Evolutionary conservation across 306 rosid genomes (phyloP).

Genomic region (Myrica gale): DNA sequence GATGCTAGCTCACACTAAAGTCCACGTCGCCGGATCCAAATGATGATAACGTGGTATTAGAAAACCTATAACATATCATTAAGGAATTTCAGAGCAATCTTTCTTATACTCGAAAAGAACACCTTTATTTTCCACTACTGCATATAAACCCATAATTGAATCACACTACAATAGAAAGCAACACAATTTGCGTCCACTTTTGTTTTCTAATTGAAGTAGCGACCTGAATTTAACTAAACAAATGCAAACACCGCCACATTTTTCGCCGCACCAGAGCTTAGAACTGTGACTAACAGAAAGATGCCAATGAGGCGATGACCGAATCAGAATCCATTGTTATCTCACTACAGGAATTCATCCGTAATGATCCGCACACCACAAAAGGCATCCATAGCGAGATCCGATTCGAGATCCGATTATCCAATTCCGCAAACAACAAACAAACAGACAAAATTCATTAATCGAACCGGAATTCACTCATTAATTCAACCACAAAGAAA

Average conservation of each 20-base stretch:
- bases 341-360: neutral
- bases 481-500: neutral
- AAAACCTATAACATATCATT: neutral
- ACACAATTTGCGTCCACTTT: neutral
- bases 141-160: neutral
- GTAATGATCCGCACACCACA: neutral
- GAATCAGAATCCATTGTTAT: neutral
- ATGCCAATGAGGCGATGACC: neutral
- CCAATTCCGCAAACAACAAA: neutral
- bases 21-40: neutral
- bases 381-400: neutral
- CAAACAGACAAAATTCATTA: neutral
- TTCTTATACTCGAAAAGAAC: neutral
- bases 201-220: neutral
- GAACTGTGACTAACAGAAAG: neutral
- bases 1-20: neutral
- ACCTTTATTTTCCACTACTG: neutral
- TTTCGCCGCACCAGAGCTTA: neutral
- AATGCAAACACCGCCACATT: neutral
- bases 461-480: neutral
- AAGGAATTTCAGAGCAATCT: neutral
- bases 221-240: neutral
- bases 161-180: neutral
- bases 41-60: neutral
- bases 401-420: constrained; percentile 1